Base-by-base conservation (phyloP, 2,329 filamentous ascomycete species). In the Exophiala xenobiotica region DNA sequence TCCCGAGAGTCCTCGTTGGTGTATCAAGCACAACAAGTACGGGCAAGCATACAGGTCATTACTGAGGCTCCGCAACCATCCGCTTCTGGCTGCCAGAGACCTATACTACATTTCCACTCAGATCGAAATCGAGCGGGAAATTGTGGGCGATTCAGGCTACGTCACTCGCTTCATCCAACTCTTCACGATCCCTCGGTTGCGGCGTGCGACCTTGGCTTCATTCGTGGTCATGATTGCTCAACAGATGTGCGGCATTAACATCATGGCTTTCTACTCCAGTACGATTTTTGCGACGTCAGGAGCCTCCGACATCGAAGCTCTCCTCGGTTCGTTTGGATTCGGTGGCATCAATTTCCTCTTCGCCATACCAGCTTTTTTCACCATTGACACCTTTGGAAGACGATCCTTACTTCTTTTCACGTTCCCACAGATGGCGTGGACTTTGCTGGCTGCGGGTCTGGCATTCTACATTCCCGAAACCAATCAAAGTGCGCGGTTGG, bases 381-480 rank as follows among this genome's bases (percentile, higher is more conserved):
- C 81, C 3, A 86, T 87, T 56, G 83, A 87, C 62, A 84, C 78
- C 0, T 85, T 83, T 51, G 84, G 84, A 6, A 78, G 84, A 2
- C 75, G 83, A 16, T 83, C 82, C 58, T 71, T 87, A 6, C 74
- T 86, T 1, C 70, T 86, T 3, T 73, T 74, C 1, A 86, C 83
- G 0, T 85, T 86, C 62, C 83, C 83, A 0, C 65, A 85, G 12
- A 86, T 87, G 83, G 69, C 70, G 1, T 57, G 75, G 33, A 72
- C 70, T 39, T 67, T 79, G 31, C 72, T 79, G 57, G 76, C 77
- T 51, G 78, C 76, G 0, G 76, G 77, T 1, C 77, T 78, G 55
- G 73, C 70, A 41, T 78, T 78, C 63, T 76, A 68, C 62, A 78
- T 79, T 48, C 74, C 75, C 1, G 61, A 69, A 4, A 59, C 59